These are phyloP conservation scores for Nicotiana rustica DNA, from an alignment of 305 asterid species.

Conservation along the genomic window DNA sequence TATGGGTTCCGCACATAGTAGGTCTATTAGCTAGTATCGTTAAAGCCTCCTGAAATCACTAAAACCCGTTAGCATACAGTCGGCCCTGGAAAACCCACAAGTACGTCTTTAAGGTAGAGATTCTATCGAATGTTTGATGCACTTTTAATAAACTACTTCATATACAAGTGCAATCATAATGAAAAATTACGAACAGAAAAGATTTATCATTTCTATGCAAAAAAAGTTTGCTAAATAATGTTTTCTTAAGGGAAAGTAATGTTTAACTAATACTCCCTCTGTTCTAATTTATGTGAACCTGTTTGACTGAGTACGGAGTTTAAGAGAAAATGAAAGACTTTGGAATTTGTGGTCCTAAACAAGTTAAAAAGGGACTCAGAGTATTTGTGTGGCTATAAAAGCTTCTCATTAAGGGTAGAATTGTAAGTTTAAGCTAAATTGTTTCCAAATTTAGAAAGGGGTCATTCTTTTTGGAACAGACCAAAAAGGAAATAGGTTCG, in stretches of 20 bases:
- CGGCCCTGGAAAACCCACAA: background rate
- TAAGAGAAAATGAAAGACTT: too few species aligned
- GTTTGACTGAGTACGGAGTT: too few species aligned
- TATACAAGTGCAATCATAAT: background rate
- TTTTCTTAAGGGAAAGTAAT: background rate
- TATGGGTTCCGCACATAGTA: background rate
- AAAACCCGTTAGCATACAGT: background rate
- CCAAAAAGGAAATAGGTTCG: too few species aligned
- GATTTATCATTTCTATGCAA: background rate
- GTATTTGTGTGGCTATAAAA: too few species aligned
- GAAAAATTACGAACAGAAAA: background rate
- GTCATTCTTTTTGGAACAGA: too few species aligned
- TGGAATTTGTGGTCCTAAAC: too few species aligned
- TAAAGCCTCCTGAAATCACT: background rate
- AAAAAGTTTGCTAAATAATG: background rate
- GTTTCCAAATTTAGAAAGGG: too few species aligned
- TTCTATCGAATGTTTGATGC: background rate
- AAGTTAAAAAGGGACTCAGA: too few species aligned
- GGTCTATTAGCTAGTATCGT: background rate
- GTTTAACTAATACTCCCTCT: background rate
- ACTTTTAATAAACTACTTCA: background rate
- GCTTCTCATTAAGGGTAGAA: too few species aligned
- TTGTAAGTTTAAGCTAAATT: too few species aligned
- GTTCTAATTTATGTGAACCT: too few species aligned
- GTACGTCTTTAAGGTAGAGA: background rate